Conservation (phyloP, 192 early-diverging fungal species). For the Haplosporangium gracile region DNA sequence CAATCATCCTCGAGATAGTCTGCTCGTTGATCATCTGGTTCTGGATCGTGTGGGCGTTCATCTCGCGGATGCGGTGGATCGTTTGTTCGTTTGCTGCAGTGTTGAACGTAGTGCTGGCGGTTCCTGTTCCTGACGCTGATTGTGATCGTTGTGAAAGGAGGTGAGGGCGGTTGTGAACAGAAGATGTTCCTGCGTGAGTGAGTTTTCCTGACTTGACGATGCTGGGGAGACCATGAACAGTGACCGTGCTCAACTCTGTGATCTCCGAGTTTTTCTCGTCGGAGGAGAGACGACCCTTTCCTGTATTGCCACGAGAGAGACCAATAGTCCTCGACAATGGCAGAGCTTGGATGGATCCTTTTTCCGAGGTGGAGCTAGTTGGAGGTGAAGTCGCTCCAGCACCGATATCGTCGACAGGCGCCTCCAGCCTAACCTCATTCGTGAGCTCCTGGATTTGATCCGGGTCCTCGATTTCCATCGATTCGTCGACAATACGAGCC, state of each 20-base stretch:
- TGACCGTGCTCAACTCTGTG: constrained; percentile 19
- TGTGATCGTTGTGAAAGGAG: constrained; percentile 44
- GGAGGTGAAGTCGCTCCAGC: neutral
- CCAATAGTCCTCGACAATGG: constrained; percentile 30
- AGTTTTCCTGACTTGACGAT: constrained; percentile 11
- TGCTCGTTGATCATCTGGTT: constrained; percentile 73
- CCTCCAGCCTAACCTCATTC: constrained; percentile 56
- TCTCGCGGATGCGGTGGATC: constrained; percentile 66
- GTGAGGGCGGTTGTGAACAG: constrained; percentile 33
- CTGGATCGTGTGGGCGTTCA: constrained; percentile 69
- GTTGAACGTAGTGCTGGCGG: constrained; percentile 27
- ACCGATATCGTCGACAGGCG: constrained; percentile 51
- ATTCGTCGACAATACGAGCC: constrained; percentile 73
- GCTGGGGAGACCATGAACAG: constrained; percentile 26
- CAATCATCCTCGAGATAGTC: constrained; percentile 81
- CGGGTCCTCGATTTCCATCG: constrained; percentile 70
- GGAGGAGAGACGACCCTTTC: constrained; percentile 19
- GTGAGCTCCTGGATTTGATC: constrained; percentile 60
- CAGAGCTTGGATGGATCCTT: constrained; percentile 14
- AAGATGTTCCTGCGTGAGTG: neutral
- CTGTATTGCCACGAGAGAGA: constrained; percentile 12
- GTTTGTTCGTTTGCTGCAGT: constrained; percentile 57
- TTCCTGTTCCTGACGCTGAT: constrained; percentile 29
- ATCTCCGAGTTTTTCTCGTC: neutral
- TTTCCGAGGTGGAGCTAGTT: constrained; percentile 15